Evolutionary conservation across 2,329 filamentous ascomycete genomes (phyloP).

Genomic region (Cladophialophora carrionii): DNA sequence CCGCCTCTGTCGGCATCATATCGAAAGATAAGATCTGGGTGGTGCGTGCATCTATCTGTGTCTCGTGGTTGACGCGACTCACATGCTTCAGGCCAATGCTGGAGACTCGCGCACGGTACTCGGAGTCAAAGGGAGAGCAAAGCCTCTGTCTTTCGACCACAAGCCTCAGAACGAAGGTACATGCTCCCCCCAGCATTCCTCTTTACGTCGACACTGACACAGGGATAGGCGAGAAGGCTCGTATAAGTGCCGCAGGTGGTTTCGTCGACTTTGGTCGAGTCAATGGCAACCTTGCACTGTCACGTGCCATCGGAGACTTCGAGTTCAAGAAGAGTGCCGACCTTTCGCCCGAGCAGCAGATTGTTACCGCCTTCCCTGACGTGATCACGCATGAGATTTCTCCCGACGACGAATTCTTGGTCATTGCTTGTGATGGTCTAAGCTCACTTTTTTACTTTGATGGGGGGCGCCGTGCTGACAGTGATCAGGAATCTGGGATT

Average conservation of each 20-base stretch:
- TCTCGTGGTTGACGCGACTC: constrained; percentile 31
- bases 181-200: neutral
- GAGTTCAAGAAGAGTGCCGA: constrained; percentile 99
- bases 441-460: neutral
- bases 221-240: constrained; percentile 82
- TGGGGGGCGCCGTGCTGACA: constrained; percentile 19
- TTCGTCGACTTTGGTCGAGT: constrained; percentile 99
- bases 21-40: constrained; percentile 92
- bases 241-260: constrained; percentile 92
- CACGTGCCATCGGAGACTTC: constrained; percentile 96
- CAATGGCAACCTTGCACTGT: constrained; percentile 95
- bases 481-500: constrained; percentile 91
- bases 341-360: constrained; percentile 95
- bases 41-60: constrained; percentile 59
- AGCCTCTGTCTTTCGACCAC: constrained; percentile 98
- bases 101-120: constrained; percentile 94
- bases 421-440: constrained; percentile 89
- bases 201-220: constrained; percentile 26
- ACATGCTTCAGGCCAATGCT: constrained; percentile 76
- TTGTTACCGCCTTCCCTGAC: constrained; percentile 95
- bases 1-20: constrained; percentile 86
- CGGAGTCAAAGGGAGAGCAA: constrained; percentile 94
- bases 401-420: constrained; percentile 93
- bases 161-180: constrained; percentile 97
- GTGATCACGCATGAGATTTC: constrained; percentile 87